Conservation (phyloP, 768 basidiomycete species). For the Collybia nuda region DNA sequence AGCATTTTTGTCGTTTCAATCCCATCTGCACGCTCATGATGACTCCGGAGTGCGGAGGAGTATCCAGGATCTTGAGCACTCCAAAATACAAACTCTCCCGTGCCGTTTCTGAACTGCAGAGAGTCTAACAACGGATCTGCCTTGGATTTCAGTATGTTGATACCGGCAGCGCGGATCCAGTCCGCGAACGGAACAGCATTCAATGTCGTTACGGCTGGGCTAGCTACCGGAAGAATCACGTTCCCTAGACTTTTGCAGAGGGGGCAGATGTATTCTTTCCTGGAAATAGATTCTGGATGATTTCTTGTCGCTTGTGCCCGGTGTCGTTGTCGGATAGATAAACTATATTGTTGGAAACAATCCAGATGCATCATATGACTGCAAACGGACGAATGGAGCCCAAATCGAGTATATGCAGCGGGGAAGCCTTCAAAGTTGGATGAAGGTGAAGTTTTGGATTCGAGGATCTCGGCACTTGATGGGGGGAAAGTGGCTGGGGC, state of each 20-base stretch:
- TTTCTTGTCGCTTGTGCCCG: slow-evolving; percentile 86
- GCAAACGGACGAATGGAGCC: slow-evolving; percentile 84
- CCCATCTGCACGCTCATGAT: slow-evolving; percentile 49
- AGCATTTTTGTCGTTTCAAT: slow-evolving; percentile 77
- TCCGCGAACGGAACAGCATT: slow-evolving; percentile 73
- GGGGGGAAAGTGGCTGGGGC: slow-evolving; percentile 47
- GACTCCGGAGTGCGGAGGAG: slow-evolving; percentile 45
- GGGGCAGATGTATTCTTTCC: slow-evolving; percentile 95
- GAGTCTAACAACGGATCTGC: slow-evolving; percentile 72
- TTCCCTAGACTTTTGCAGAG: slow-evolving; percentile 97
- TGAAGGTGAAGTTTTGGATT: slow-evolving; percentile 38
- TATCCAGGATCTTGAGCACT: slow-evolving; percentile 79
- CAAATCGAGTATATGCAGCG: slow-evolving; percentile 72
- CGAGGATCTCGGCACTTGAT: slow-evolving; percentile 43
- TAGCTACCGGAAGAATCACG: slow-evolving; percentile 81
- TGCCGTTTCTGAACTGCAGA: slow-evolving; percentile 75
- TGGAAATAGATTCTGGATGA: slow-evolving; percentile 91
- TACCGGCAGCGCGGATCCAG: slow-evolving; percentile 88
- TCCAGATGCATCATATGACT: slow-evolving; percentile 97
- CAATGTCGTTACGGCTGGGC: slow-evolving; percentile 45
- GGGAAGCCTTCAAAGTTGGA: slow-evolving; percentile 77
- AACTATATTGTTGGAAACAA: slow-evolving; percentile 89
- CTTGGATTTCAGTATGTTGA: slow-evolving; percentile 83
- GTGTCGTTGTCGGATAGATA: slow-evolving; percentile 85
- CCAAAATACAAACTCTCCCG: slow-evolving; percentile 90